These are phyloP conservation scores for Pseudogymnoascus sp. DNA, from an alignment of 2,329 filamentous ascomycete species.

Conservation along the genomic window DNA sequence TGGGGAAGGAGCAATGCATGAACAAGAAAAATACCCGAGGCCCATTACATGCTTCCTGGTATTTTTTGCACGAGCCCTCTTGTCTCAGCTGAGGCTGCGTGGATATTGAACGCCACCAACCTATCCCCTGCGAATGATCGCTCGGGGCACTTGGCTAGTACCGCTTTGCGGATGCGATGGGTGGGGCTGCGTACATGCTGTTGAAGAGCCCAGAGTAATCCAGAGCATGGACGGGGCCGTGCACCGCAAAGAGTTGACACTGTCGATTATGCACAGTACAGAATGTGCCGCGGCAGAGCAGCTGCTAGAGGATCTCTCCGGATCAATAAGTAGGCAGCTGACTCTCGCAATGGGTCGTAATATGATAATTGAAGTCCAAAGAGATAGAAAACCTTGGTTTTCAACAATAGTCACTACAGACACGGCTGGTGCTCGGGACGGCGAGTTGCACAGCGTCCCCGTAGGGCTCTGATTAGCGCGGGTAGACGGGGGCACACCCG, in stretches of 20 bases:
- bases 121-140: constrained; percentile 3
- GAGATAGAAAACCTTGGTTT: background rate
- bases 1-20: background rate
- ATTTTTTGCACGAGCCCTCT: background rate
- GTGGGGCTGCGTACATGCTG: background rate
- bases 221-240: background rate
- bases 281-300: background rate
- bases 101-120: background rate
- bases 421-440: background rate
- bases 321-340: background rate
- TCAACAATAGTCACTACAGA: background rate
- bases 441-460: background rate
- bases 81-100: background rate
- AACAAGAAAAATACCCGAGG: background rate
- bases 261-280: background rate
- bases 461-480: background rate
- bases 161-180: background rate
- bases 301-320: background rate
- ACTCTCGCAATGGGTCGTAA: background rate
- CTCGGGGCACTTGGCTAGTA: background rate
- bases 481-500: background rate
- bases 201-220: background rate
- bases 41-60: background rate
- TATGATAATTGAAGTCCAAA: background rate
- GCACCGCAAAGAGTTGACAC: background rate